A percentile compares a stretch with the other conserved stretches of the same genome.
Evolutionary conservation across 2,329 filamentous ascomycete genomes (phyloP).

Genomic region (Rutstroemia sp.): DNA sequence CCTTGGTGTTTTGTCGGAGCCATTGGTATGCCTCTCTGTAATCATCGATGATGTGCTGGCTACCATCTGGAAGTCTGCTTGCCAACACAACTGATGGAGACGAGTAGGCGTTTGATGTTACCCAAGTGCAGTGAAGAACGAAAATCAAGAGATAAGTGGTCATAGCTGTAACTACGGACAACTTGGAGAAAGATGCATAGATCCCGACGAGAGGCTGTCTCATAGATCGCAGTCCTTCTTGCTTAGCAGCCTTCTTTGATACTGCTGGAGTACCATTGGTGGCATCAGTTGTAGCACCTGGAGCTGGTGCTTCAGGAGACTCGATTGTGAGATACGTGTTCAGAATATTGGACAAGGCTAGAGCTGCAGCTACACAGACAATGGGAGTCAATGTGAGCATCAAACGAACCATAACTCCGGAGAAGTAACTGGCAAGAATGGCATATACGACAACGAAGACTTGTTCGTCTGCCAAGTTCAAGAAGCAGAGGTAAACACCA

Average conservation of each 20-base stretch:
- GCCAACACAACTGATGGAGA: conserved; percentile 95
- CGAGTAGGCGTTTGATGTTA: conserved; percentile 97
- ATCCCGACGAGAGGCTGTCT: conserved; percentile 73
- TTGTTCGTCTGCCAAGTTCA: conserved; percentile 87
- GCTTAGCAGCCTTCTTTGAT: conserved; percentile 45
- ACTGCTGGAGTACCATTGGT: conserved; percentile 23
- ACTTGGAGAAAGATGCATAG: conserved; percentile 73
- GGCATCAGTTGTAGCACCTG: conserved; percentile 34
- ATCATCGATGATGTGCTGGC: conserved; percentile 97
- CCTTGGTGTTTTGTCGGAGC: conserved; percentile 92
- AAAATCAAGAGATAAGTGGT: conserved; percentile 83
- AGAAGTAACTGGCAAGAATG: conserved; percentile 95
- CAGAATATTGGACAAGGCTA: conserved; percentile 80
- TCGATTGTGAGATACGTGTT: conserved; percentile 72
- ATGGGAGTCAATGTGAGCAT: conserved; percentile 97
- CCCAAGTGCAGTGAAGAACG: conserved; percentile 97
- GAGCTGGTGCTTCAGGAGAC: conserved; percentile 47
- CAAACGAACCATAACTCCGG: conserved; percentile 97
- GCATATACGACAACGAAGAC: conserved; percentile 97
- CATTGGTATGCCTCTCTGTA: conserved; percentile 99
- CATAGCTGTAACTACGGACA: conserved; percentile 64
- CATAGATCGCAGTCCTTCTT: conserved; percentile 58
- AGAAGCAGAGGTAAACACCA: conserved; percentile 97
- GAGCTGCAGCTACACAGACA: conserved; percentile 87
- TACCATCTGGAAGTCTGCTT: conserved; percentile 85